Evolutionary conservation across 768 basidiomycete genomes (phyloP).

Genomic region (Russula dissimulans): DNA sequence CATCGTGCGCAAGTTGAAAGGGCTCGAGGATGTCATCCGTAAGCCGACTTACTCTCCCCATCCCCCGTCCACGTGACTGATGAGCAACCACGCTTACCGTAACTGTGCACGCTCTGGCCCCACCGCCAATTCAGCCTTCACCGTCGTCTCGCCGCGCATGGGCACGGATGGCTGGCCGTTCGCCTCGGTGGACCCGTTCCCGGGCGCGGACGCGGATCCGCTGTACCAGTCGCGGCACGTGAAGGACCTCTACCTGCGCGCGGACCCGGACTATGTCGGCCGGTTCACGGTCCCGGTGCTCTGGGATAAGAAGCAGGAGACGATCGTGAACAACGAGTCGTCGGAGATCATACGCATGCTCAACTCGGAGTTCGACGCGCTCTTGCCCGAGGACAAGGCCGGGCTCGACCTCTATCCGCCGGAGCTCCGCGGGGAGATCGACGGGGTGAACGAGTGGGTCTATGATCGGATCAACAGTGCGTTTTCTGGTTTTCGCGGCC

Average conservation of each 20-base stretch:
- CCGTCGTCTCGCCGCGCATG: conserved; percentile 82
- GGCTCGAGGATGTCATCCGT: conserved; percentile 79
- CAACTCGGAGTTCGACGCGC: conserved; percentile 74
- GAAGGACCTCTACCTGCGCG: conserved; percentile 78
- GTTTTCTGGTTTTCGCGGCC: conserved; percentile 22
- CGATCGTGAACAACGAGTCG: conserved; percentile 93
- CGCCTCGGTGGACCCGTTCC: conserved; percentile 54
- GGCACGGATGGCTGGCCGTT: conserved; percentile 83
- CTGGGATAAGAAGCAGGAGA: conserved; percentile 84
- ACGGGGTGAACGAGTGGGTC: conserved; percentile 77
- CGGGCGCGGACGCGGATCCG: conserved; percentile 69
- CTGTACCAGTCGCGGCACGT: conserved; percentile 60
- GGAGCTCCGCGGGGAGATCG: conserved; percentile 63
- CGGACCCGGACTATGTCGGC: conserved; percentile 61
- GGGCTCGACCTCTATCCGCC: conserved; percentile 72
- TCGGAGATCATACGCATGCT: conserved; percentile 93
- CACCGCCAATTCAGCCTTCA: conserved; percentile 43
- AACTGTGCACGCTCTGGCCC: too few species aligned
- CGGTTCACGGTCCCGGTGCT: conserved; percentile 84
- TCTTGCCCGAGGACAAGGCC: conserved; percentile 57
- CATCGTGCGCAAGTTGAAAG: conserved; percentile 86
- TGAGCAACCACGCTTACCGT: background rate
- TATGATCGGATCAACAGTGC: conserved; percentile 78
- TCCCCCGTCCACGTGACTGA: background rate
- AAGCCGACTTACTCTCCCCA: conserved; percentile 23